phyloP scores from a whole-genome alignment of 2,329 filamentous ascomycete species.

The Lecanoromycetidae sp. region DNA sequence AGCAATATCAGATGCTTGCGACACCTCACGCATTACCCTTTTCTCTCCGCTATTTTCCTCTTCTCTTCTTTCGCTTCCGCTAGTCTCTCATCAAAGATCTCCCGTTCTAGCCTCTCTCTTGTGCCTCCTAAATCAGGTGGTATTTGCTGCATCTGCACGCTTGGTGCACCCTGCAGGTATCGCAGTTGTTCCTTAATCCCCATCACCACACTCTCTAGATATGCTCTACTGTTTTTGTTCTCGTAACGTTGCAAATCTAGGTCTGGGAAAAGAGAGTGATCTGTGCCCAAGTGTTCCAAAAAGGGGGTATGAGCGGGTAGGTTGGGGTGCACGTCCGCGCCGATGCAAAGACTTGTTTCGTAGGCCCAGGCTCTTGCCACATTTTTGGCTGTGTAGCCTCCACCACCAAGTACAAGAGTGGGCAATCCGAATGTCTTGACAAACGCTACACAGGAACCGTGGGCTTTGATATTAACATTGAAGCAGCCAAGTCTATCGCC shows the following conservation, averaged over 20 bases:
- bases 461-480: constrained; percentile 90
- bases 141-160: constrained; percentile 71
- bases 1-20: too few relatives aligned
- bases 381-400: constrained; percentile 92
- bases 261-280: constrained; percentile 77
- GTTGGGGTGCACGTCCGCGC: constrained; percentile 54
- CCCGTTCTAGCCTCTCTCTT: constrained; percentile 37
- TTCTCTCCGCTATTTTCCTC: constrained; percentile 7
- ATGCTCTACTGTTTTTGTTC: constrained; percentile 69
- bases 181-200: constrained; percentile 74
- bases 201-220: constrained; percentile 61
- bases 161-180: constrained; percentile 74
- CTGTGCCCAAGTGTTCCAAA: constrained; percentile 76
- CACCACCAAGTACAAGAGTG: constrained; percentile 81
- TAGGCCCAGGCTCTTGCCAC: constrained; percentile 95
- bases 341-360: constrained; percentile 83
- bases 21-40: too few relatives aligned
- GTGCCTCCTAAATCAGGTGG: constrained; percentile 59
- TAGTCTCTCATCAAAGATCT: constrained; percentile 33
- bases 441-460: constrained; percentile 80
- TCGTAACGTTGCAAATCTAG: constrained; percentile 60
- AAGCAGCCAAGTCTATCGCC: constrained; percentile 90
- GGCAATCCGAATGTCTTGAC: constrained; percentile 73
- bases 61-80: constrained; percentile 6
- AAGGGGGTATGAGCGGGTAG: constrained; percentile 75